These are phyloP conservation scores for Nematodospora anomalae DNA, from an alignment of 1,139 yeast genomes.

Conservation along the genomic window DNA sequence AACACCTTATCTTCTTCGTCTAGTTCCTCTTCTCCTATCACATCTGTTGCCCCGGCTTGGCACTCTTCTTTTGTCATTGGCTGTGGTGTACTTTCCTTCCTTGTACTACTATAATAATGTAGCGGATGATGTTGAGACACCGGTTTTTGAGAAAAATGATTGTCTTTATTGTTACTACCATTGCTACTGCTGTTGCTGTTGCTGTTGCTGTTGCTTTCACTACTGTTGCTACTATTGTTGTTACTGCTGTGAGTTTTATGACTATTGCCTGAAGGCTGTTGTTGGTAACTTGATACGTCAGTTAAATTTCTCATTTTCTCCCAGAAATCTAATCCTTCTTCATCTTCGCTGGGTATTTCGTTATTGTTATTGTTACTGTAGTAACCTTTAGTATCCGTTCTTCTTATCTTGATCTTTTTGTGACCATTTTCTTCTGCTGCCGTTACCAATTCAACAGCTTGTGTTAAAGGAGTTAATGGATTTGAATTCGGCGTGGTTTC, in stretches of 20 bases:
- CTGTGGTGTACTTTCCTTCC: constrained; percentile 8
- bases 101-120: constrained; percentile 11
- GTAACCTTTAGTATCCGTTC: constrained; percentile 11
- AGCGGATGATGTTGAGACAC: constrained; percentile 52
- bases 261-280: not conserved
- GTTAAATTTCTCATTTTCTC: constrained; percentile 61
- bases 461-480: constrained; percentile 42
- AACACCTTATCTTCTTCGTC: constrained; percentile 16
- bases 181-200: constrained; percentile 24
- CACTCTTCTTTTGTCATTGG: constrained; percentile 7
- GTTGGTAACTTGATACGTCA: constrained; percentile 23
- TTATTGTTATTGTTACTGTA: constrained; percentile 1
- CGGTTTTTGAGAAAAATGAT: constrained; percentile 23
- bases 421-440: constrained; percentile 27
- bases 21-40: constrained; percentile 10
- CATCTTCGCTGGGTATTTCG: constrained; percentile 24
- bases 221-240: constrained; percentile 16
- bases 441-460: constrained; percentile 45
- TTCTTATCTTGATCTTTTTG: not conserved
- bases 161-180: constrained; percentile 15
- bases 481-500: constrained; percentile 19
- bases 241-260: constrained; percentile 12
- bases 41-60: constrained; percentile 8
- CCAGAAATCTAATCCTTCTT: constrained; percentile 65
- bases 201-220: constrained; percentile 1